phyloP scores from a whole-genome alignment of 768 basidiomycete species.

The Amylocystis lapponica region DNA sequence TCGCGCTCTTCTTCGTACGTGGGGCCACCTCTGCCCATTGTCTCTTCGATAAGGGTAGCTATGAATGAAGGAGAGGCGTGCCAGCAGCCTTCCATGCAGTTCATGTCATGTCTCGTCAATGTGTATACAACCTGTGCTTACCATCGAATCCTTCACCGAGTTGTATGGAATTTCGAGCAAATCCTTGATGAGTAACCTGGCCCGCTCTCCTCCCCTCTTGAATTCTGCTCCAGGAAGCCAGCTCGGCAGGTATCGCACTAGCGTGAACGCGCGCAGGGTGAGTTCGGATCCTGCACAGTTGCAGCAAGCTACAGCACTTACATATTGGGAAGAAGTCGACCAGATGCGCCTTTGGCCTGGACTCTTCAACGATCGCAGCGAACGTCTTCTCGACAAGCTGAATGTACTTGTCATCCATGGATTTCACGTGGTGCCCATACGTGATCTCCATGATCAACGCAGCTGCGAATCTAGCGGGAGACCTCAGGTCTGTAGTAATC shows the following conservation, averaged over 20 bases:
- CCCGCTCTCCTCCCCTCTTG: constrained; percentile 5
- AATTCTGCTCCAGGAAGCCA: constrained; percentile 20
- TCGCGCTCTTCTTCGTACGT: neutral
- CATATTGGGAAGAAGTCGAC: constrained; percentile 30
- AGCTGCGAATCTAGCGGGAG: neutral
- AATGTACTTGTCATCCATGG: constrained; percentile 26
- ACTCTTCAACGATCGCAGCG: constrained; percentile 14
- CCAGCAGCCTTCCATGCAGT: neutral
- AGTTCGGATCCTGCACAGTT: too few species aligned
- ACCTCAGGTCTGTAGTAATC: too few species aligned
- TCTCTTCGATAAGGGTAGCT: neutral
- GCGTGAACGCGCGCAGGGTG: too few species aligned
- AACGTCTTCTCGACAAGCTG: constrained; percentile 21
- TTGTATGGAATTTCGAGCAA: neutral
- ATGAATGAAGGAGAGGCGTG: neutral
- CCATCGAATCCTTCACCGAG: neutral
- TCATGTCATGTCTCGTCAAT: neutral
- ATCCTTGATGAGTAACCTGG: neutral
- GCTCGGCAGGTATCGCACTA: constrained; percentile 13
- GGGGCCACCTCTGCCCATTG: neutral
- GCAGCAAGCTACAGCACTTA: constrained; percentile 16
- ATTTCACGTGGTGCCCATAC: constrained; percentile 27
- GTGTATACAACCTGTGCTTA: neutral
- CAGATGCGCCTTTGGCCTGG: constrained; percentile 24
- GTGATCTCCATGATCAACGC: constrained; percentile 27